A percentile compares a stretch with the other conserved stretches of the same genome.
Conservation (phyloP, 768 basidiomycete genomes). For the Lanmaoa rubissima region DNA sequence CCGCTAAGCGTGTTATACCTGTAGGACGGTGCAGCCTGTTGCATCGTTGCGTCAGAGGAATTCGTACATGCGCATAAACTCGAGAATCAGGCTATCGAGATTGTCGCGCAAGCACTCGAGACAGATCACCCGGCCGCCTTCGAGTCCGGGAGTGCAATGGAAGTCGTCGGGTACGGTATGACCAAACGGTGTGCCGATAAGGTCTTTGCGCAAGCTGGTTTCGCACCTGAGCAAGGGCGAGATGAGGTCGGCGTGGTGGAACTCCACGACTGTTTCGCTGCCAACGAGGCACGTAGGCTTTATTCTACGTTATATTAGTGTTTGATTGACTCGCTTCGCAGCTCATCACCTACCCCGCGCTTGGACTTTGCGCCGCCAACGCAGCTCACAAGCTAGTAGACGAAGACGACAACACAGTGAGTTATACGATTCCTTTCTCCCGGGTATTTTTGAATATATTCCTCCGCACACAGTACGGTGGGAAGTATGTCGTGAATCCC, state of each 20-base stretch:
- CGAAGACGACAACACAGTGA: slow-evolving; percentile 73
- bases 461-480: slow-evolving; percentile 57
- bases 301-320: background rate
- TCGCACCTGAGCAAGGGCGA: slow-evolving; percentile 57
- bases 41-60: slow-evolving; percentile 73
- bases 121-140: slow-evolving; percentile 70
- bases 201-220: slow-evolving; percentile 70
- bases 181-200: slow-evolving; percentile 63
- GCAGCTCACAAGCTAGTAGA: slow-evolving; percentile 77
- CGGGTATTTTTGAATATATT: background rate
- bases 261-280: slow-evolving; percentile 83
- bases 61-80: slow-evolving; percentile 71
- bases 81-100: slow-evolving; percentile 86
- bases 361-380: slow-evolving; percentile 64
- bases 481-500: slow-evolving; percentile 82
- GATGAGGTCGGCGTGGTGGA: slow-evolving; percentile 83
- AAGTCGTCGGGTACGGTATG: slow-evolving; percentile 81
- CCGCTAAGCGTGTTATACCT: background rate
- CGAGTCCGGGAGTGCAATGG: slow-evolving; percentile 69
- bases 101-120: slow-evolving; percentile 60
- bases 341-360: slow-evolving; percentile 80
- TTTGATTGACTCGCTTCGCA: slow-evolving; percentile 23
- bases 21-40: slow-evolving; percentile 74
- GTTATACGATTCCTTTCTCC: slow-evolving; percentile 13
- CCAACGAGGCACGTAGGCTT: slow-evolving; percentile 59